These are phyloP conservation scores for Elongisporangium anandrum DNA, from an alignment of 352 stramenopile genomes.

Conservation along the genomic window DNA sequence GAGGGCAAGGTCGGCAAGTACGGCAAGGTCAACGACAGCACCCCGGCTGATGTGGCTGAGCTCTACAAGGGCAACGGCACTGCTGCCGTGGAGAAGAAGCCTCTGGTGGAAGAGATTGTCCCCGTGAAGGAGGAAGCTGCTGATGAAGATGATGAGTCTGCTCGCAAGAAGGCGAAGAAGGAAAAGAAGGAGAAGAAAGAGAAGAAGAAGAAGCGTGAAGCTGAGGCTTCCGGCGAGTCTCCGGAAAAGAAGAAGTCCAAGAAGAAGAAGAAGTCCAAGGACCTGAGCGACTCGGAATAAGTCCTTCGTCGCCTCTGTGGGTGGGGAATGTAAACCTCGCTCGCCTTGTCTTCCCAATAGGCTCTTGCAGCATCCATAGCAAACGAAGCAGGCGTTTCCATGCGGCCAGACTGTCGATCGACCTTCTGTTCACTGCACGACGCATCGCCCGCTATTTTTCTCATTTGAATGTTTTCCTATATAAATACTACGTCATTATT, in stretches of 20 bases:
- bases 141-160: constrained; percentile 18
- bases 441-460: no score
- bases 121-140: constrained; percentile 25
- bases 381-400: no score
- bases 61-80: constrained; percentile 60
- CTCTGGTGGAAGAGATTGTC: constrained; percentile 57
- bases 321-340: no score
- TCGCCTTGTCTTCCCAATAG: no score
- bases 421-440: no score
- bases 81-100: constrained; percentile 27
- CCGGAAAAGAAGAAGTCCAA: constrained; percentile 86
- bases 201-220: constrained; percentile 77
- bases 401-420: no score
- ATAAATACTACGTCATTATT: no score
- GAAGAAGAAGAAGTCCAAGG: constrained; percentile 85
- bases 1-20: constrained; percentile 90
- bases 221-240: constrained; percentile 48
- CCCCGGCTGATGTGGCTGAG: constrained; percentile 68
- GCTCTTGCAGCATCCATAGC: no score
- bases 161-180: constrained; percentile 48
- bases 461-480: no score
- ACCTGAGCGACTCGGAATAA: constrained; percentile 72
- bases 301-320: constrained; percentile 1
- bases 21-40: constrained; percentile 86
- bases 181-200: constrained; percentile 81